Conservation (phyloP, 148 eudicot genomes). For the Arctostaphylos glauca region DNA sequence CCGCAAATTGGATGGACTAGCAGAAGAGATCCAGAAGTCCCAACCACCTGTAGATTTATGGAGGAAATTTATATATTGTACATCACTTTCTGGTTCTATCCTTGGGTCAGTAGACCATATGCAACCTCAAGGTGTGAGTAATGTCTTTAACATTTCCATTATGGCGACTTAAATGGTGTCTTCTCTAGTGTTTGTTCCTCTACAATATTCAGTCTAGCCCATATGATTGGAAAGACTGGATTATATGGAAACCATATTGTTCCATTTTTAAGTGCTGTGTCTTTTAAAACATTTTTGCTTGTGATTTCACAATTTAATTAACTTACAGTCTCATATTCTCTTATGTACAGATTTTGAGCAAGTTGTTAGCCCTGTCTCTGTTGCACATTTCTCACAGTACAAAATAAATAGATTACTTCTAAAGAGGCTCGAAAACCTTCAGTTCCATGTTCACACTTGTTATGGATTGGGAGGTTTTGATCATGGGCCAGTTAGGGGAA, state of each 20-base stretch:
- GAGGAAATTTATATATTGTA: constrained; percentile 96
- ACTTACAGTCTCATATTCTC: not conserved
- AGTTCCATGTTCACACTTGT: constrained; percentile 37
- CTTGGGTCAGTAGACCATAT: constrained; percentile 96
- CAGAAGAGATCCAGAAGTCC: constrained; percentile 64
- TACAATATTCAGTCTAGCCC: not conserved
- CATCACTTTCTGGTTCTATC: constrained; percentile 79
- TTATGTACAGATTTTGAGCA: constrained; percentile 76
- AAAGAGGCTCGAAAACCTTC: constrained; percentile 52
- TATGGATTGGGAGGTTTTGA: constrained; percentile 27
- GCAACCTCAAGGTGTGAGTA: constrained; percentile 80
- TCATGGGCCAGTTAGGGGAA: constrained; percentile 32
- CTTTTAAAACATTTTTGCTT: not conserved
- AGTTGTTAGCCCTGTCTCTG: constrained; percentile 75
- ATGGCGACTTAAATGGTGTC: not conserved
- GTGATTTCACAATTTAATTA: not conserved
- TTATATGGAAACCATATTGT: not conserved
- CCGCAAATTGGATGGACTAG: constrained; percentile 80
- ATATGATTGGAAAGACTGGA: not conserved
- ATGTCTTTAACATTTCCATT: not conserved
- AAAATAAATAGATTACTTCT: constrained; percentile 60
- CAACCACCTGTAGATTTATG: constrained; percentile 93
- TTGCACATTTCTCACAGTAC: constrained; percentile 92
- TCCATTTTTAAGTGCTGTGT: not conserved
- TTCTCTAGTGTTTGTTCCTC: constrained; percentile 4